Evolutionary conservation across 176 grass and related monocot species (phyloP), one percentile per base, ranked within the genome.

Genomic region (Guadua angustifolia): DNA sequence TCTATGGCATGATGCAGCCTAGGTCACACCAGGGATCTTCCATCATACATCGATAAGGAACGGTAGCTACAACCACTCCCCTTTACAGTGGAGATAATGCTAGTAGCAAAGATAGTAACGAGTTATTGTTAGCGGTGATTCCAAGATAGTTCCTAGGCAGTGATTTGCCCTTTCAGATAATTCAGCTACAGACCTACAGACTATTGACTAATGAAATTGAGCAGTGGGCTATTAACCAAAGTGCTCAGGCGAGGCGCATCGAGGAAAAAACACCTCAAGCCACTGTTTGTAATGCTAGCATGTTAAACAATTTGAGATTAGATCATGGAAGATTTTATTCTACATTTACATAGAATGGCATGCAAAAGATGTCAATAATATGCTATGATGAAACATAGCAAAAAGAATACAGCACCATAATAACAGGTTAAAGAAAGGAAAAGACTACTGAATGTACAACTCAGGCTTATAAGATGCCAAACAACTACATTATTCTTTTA

Each of bases 11-110:
- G 66, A 79, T 45, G 57, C 69, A 58, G 25, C 19, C 66, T 69
- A 71, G 59, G 49, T 17, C 15, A 42, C 70, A 75, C 12, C 9
- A 76, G 47, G 63, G 33, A 74, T 79, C 14, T 16, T 58, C 39
- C 33, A 7, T 64, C 58, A 83, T n/a, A 29, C 86, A 83, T 56
- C 19, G 1, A 58, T 21, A 75, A 81, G 21, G 73, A 71, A 46
- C 12, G 9, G 62, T 62, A n/a, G 21, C 68, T 76, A 26, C 19
- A 16, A n/a, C 19, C 17, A 56, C 12, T 19, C 22, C 58, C 58
- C 22, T 61, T 26, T 12, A 61, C 4, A 25, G 58, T 14, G 22
- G 22, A 25, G 58, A 26, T 61, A 13, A 61, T 14, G 43, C 69
- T 49, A 49, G 43, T 71, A 71, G 22, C n/a, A 47, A 14, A 9